These are phyloP conservation scores for Phanerochaete sordida DNA, from an alignment of 768 basidiomycete species.

Conservation along the genomic window DNA sequence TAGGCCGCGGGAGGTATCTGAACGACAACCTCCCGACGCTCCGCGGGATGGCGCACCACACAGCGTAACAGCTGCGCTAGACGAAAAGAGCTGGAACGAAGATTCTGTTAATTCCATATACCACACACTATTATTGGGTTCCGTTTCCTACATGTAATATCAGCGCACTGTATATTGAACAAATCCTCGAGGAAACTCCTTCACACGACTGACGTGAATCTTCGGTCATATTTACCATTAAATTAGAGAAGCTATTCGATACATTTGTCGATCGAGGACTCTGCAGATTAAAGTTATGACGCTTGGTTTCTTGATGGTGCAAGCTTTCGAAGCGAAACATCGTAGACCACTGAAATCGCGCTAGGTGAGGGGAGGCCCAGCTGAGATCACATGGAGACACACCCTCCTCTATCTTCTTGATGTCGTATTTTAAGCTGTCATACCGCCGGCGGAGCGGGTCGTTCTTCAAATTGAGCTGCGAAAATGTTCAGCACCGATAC, in stretches of 20 bases:
- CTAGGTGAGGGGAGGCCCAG: slow-evolving; percentile 1
- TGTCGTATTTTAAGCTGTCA: slow-evolving; percentile 81
- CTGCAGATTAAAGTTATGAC: no score
- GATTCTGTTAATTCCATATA: background rate
- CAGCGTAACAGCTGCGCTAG: background rate
- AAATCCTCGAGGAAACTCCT: background rate
- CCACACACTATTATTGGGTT: background rate
- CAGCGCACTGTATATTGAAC: background rate
- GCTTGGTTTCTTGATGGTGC: slow-evolving; percentile 23
- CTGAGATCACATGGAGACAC: slow-evolving; percentile 15
- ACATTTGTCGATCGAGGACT: no score
- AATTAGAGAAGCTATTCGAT: no score
- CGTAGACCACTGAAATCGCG: slow-evolving; percentile 65
- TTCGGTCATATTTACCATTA: no score
- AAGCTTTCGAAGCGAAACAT: slow-evolving; percentile 74
- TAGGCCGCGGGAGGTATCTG: background rate
- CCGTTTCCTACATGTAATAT: background rate
- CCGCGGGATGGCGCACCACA: background rate
- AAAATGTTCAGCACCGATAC: background rate
- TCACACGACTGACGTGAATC: background rate
- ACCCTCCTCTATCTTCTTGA: slow-evolving; percentile 90
- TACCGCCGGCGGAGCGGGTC: slow-evolving; percentile 72
- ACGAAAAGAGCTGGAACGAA: background rate
- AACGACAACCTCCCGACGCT: background rate
- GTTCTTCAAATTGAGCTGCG: slow-evolving; percentile 78